phyloP scores from a whole-genome alignment of 345 rosid genomes.

The Camelina sativa region DNA sequence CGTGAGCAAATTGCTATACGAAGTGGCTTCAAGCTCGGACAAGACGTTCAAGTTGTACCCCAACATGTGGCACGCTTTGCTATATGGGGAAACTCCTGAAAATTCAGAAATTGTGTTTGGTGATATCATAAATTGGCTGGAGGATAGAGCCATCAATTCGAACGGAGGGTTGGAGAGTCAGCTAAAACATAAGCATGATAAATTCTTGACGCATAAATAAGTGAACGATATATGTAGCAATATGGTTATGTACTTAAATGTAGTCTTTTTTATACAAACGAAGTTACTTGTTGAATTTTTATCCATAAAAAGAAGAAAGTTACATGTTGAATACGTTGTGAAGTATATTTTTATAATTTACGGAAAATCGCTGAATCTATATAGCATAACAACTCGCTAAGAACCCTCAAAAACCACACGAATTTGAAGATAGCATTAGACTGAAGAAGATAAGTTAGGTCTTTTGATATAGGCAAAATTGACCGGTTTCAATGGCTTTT shows the following conservation, averaged over 20 bases:
- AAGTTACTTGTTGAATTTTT: background rate
- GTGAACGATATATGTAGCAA: background rate
- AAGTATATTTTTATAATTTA: background rate
- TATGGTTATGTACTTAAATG: background rate
- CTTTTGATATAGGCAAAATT: background rate
- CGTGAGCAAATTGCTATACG: constrained; percentile 55
- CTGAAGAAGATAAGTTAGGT: background rate
- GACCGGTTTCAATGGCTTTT: background rate
- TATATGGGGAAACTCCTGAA: constrained; percentile 65
- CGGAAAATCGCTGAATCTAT: background rate
- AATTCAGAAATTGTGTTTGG: constrained; percentile 60
- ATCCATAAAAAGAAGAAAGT: background rate
- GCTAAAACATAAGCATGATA: constrained; percentile 34
- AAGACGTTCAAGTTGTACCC: constrained; percentile 74
- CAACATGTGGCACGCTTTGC: constrained; percentile 91
- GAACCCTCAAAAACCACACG: background rate
- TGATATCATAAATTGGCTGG: constrained; percentile 71
- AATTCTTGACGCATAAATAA: constrained; percentile 22
- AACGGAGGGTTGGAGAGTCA: constrained; percentile 40
- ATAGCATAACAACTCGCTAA: background rate
- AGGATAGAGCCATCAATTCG: constrained; percentile 38
- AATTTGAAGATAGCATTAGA: background rate
- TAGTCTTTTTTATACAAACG: constrained; percentile 3
- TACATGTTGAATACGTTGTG: background rate
- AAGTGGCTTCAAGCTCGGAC: constrained; percentile 66